Evolutionary conservation across 768 basidiomycete species (phyloP).

Genomic region (Myochromella boudieri): DNA sequence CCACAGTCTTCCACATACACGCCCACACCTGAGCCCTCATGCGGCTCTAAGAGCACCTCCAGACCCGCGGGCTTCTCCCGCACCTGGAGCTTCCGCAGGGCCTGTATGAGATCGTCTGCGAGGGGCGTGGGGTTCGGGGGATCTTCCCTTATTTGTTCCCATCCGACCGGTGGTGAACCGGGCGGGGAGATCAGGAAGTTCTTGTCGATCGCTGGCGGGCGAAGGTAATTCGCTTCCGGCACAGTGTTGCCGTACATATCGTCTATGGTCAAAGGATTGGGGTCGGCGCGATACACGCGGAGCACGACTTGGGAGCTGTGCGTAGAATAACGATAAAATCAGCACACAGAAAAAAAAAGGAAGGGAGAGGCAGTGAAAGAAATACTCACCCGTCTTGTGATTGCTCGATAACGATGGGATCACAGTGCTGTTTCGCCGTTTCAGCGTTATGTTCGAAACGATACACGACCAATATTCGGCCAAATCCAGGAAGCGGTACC

Average conservation of each 20-base stretch:
- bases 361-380: slow-evolving; percentile 4
- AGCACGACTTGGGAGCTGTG: slow-evolving; percentile 49
- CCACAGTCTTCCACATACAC: slow-evolving; percentile 81
- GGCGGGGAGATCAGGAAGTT: slow-evolving; percentile 99
- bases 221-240: slow-evolving; percentile 57
- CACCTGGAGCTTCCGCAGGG: slow-evolving; percentile 69
- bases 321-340: no score
- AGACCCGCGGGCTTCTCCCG: slow-evolving; percentile 39
- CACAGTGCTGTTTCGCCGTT: slow-evolving; percentile 61
- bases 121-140: slow-evolving; percentile 83
- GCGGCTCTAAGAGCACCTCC: slow-evolving; percentile 67
- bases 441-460: slow-evolving; percentile 62
- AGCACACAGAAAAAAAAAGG: slow-evolving; percentile 4
- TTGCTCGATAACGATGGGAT: slow-evolving; percentile 61
- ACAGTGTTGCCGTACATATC: slow-evolving; percentile 26
- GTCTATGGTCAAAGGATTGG: slow-evolving; percentile 54
- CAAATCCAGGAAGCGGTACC: slow-evolving; percentile 83
- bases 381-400: slow-evolving; percentile 48
- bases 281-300: slow-evolving; percentile 74
- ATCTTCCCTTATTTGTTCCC: slow-evolving; percentile 90
- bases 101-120: slow-evolving; percentile 84
- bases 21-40: slow-evolving; percentile 70
- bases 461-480: slow-evolving; percentile 83
- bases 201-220: slow-evolving; percentile 79
- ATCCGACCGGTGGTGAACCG: slow-evolving; percentile 95